Evolutionary conservation across 1,139 yeast species (phyloP), one percentile per base, ranked within the genome.

Genomic region (Geotrichum klebahnii): DNA sequence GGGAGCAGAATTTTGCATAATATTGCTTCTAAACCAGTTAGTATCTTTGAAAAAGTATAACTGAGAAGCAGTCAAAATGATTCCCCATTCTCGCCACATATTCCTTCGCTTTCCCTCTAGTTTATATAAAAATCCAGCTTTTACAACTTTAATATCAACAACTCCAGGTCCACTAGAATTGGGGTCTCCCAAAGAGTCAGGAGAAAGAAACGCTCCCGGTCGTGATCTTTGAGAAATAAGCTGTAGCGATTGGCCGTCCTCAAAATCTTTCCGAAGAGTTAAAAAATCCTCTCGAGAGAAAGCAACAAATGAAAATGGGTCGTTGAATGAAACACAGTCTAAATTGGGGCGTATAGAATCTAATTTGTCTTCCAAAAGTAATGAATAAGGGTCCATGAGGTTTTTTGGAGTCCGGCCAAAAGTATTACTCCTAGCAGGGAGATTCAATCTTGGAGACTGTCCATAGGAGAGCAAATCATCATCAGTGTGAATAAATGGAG

Each of bases 401-500:
- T 69, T 72, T 44, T 67, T 65, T 34, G 53, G 53, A n/a, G 57
- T 55, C 23, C 65, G 52, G 5, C 59, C 58, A 51, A 67, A 58
- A 16, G 65, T 51, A 17, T 58, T 50, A 28, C 54, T 53, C 17
- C 65, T 52, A 32, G 59, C 54, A 10, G 53, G 45, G 56, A 61
- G 54, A 6, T 53, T 44, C 33, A 39, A 28, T 28, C 48, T 50
- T 14, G 23, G 28, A 14, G 28, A 34, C 3, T 46, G 44, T 10
- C 54, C 46, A 16, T 56, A 36, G 16, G 22, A 36, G 5, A 37
- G 31, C 10, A 54, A 53, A 16, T 68, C 73, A 36, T 69, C 73
- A 22, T 68, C 70, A 16, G 69, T 61, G 28, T 67, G 71, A 19
- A 71, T 65, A 51, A 82, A 81, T 12, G 81, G 83, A 2, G 78